These are phyloP conservation scores for Sclerospora graminicola DNA, from an alignment of 352 stramenopile species.

Conservation along the genomic window DNA sequence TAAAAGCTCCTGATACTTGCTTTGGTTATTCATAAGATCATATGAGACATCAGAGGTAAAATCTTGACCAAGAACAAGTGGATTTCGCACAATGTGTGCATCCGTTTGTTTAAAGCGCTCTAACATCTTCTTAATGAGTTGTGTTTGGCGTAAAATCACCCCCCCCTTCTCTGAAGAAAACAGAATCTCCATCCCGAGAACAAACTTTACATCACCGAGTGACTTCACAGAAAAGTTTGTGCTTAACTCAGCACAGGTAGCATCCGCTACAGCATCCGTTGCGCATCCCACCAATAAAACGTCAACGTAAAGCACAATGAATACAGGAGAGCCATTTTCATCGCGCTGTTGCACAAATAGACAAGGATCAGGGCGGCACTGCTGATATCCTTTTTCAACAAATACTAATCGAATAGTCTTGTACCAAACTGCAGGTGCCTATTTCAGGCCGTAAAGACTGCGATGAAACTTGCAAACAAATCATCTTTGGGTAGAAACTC, in stretches of 20 bases:
- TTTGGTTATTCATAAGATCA: neutral
- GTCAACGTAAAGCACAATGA: neutral
- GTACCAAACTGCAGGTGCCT: slow-evolving; percentile 21
- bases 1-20: slow-evolving; percentile 6
- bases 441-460: slow-evolving; percentile 27
- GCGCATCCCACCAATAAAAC: neutral
- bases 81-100: slow-evolving; percentile 1
- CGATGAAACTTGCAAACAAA: neutral
- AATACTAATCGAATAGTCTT: slow-evolving; percentile 11
- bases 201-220: slow-evolving; percentile 1
- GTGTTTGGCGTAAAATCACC: neutral
- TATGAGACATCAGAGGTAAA: neutral
- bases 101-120: neutral
- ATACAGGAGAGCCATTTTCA: neutral
- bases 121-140: slow-evolving; percentile 5
- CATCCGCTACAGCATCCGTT: neutral
- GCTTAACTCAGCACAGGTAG: neutral
- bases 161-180: neutral
- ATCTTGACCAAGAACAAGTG: slow-evolving; percentile 1
- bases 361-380: neutral
- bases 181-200: slow-evolving; percentile 8
- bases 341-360: neutral
- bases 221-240: slow-evolving; percentile 9
- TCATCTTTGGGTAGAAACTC: neutral
- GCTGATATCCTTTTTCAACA: neutral